Conservation (phyloP, 2,329 filamentous ascomycete species). For the Aaosphaeria arxii region DNA sequence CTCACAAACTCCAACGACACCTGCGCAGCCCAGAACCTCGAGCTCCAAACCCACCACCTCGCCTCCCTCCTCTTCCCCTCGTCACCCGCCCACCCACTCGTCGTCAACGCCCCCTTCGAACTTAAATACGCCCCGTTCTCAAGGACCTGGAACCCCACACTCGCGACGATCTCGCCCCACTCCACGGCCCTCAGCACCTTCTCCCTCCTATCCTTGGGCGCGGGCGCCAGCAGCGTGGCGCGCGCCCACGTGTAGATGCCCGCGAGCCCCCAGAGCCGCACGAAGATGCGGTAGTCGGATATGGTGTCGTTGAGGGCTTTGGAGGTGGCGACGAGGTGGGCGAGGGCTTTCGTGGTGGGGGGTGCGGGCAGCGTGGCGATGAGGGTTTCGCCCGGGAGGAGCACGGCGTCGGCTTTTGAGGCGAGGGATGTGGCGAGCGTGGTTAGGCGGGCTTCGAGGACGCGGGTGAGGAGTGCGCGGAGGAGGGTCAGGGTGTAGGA, state of each 20-base stretch:
- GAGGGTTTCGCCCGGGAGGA: constrained; percentile 42
- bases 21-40: constrained; percentile 76
- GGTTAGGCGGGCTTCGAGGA: constrained; percentile 34
- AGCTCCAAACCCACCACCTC: constrained; percentile 68
- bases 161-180: constrained; percentile 65
- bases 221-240: constrained; percentile 27
- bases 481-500: constrained; percentile 44
- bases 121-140: constrained; percentile 83
- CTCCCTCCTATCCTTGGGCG: constrained; percentile 13
- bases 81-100: constrained; percentile 48
- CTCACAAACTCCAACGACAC: constrained; percentile 72
- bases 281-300: constrained; percentile 68
- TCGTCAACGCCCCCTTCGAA: constrained; percentile 64
- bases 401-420: constrained; percentile 34
- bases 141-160: constrained; percentile 69
- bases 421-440: constrained; percentile 35
- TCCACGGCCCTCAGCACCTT: constrained; percentile 44
- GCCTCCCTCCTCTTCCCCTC: constrained; percentile 48
- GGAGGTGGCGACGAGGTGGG: constrained; percentile 26
- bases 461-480: constrained; percentile 36
- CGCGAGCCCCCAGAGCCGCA: constrained; percentile 73
- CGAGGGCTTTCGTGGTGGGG: constrained; percentile 25
- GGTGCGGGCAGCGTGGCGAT: constrained; percentile 37
- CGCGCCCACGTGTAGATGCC: constrained; percentile 69
- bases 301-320: constrained; percentile 61